Percentiles rank a stretch among this genome's conserved stretches.
Evolutionary conservation across 108 stramenopile species (phyloP).

Genomic region (Cyclotella atomus): DNA sequence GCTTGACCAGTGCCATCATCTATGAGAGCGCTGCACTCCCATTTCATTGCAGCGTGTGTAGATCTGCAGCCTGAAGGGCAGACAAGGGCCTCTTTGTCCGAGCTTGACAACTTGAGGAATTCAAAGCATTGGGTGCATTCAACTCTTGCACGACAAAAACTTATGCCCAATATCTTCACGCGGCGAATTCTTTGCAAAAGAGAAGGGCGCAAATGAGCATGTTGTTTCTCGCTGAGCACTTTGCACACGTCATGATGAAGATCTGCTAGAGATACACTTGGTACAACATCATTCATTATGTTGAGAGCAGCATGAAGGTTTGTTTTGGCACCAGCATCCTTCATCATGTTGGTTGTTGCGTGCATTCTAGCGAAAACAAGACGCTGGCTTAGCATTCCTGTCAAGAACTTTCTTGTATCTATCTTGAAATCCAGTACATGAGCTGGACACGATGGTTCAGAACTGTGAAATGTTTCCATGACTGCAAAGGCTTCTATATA

Average conservation of each 20-base stretch:
- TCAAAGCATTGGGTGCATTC: constrained; percentile 71
- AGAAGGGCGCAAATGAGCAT: constrained; percentile 58
- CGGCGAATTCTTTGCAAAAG: constrained; percentile 57
- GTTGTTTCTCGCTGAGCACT: constrained; percentile 36
- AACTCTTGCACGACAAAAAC: constrained; percentile 69
- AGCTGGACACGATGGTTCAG: background rate
- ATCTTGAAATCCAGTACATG: constrained; percentile 9
- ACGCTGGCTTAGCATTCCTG: constrained; percentile 64
- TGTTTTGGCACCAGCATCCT: background rate
- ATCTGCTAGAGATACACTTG: constrained; percentile 50
- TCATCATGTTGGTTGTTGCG: background rate
- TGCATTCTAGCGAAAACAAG: constrained; percentile 27
- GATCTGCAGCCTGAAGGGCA: constrained; percentile 51
- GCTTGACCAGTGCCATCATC: constrained; percentile 90
- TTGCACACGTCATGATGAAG: constrained; percentile 58
- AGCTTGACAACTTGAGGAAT: constrained; percentile 20
- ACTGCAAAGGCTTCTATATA: constrained; percentile 30
- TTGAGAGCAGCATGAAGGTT: constrained; percentile 23
- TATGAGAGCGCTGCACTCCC: constrained; percentile 86
- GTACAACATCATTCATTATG: constrained; percentile 26
- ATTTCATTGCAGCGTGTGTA: constrained; percentile 57
- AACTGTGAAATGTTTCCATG: background rate
- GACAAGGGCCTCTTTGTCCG: background rate
- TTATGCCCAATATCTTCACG: constrained; percentile 59
- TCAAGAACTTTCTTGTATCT: constrained; percentile 45